Evolutionary conservation across 306 rosid genomes (phyloP).

Genomic region (Rubus idaeus): DNA sequence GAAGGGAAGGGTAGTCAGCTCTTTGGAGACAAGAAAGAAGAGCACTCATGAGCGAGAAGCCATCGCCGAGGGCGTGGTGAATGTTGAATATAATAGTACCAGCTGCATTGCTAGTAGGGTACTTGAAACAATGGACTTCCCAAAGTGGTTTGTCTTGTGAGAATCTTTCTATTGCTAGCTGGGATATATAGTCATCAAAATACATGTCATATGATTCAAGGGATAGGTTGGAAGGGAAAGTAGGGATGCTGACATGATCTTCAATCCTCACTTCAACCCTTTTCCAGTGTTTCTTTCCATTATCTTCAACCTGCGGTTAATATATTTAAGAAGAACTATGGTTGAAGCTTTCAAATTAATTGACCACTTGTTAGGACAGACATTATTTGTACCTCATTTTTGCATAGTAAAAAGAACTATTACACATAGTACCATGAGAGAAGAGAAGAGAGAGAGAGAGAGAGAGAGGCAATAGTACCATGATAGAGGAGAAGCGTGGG

Average conservation of each 20-base stretch:
- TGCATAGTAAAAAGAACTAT: too few relatives aligned
- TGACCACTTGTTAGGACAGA: too few relatives aligned
- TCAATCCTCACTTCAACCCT: slow-evolving; percentile 40
- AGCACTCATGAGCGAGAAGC: slow-evolving; percentile 60
- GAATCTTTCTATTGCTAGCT: slow-evolving; percentile 29
- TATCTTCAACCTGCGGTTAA: slow-evolving; percentile 30
- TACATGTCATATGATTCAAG: slow-evolving; percentile 28
- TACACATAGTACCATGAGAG: too few relatives aligned
- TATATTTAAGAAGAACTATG: background rate
- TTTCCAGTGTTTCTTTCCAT: slow-evolving; percentile 52
- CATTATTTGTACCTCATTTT: background rate
- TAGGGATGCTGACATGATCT: slow-evolving; percentile 44
- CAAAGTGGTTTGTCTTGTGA: slow-evolving; percentile 47
- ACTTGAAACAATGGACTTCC: slow-evolving; percentile 52
- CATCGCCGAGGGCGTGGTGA: slow-evolving; percentile 75
- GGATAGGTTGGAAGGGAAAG: slow-evolving; percentile 25
- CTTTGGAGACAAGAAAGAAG: slow-evolving; percentile 57
- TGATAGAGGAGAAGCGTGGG: slow-evolving; percentile 58
- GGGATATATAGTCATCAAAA: slow-evolving; percentile 41
- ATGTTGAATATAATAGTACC: slow-evolving; percentile 41
- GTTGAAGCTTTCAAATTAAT: too few relatives aligned
- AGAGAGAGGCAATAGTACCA: slow-evolving; percentile 28
- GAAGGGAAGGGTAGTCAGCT: slow-evolving; percentile 50
- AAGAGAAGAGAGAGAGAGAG: background rate
- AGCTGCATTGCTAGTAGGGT: slow-evolving; percentile 43